phyloP scores from a whole-genome alignment of 2,329 filamentous ascomycete genomes.

The Apiospora hydei region DNA sequence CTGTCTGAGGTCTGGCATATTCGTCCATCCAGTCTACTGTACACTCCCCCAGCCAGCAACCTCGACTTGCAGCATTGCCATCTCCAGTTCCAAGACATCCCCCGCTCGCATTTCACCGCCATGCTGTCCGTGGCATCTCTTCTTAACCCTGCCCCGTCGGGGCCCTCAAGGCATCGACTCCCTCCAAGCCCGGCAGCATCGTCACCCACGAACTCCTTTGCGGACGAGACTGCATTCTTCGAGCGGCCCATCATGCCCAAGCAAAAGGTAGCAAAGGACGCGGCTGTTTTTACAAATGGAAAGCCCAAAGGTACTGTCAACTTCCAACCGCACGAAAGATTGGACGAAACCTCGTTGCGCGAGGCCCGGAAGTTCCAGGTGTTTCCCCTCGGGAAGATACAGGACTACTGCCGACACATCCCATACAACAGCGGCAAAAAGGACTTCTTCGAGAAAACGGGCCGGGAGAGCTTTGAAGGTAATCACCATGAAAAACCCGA shows the following conservation, averaged over 20 bases:
- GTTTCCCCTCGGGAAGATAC: slow-evolving; percentile 69
- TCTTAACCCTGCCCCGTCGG: slow-evolving; percentile 66
- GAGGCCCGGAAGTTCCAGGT: slow-evolving; percentile 72
- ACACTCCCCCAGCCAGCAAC: slow-evolving; percentile 31
- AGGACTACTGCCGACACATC: slow-evolving; percentile 74
- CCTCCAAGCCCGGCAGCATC: slow-evolving; percentile 50
- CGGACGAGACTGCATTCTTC: slow-evolving; percentile 41
- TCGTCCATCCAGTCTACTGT: slow-evolving; percentile 34
- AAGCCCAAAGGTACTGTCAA: slow-evolving; percentile 72
- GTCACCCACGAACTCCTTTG: slow-evolving; percentile 44
- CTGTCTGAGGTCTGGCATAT: slow-evolving; percentile 43
- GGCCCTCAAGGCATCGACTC: slow-evolving; percentile 50
- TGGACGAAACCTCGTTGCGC: slow-evolving; percentile 62
- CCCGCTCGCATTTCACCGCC: slow-evolving; percentile 42
- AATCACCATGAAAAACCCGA: slow-evolving; percentile 34
- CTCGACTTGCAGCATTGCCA: slow-evolving; percentile 40
- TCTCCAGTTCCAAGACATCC: slow-evolving; percentile 49
- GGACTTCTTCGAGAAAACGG: slow-evolving; percentile 84
- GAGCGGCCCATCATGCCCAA: slow-evolving; percentile 46
- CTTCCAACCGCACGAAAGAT: slow-evolving; percentile 75
- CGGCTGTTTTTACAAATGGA: slow-evolving; percentile 66
- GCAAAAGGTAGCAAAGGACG: slow-evolving; percentile 71
- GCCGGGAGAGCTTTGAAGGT: slow-evolving; percentile 90
- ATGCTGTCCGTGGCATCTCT: slow-evolving; percentile 73
- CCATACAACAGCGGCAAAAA: slow-evolving; percentile 97